Percentiles rank a stretch among this genome's conserved stretches.
Evolutionary conservation across 2,329 filamentous ascomycete species (phyloP).

Genomic region (Verticillium nubilum): DNA sequence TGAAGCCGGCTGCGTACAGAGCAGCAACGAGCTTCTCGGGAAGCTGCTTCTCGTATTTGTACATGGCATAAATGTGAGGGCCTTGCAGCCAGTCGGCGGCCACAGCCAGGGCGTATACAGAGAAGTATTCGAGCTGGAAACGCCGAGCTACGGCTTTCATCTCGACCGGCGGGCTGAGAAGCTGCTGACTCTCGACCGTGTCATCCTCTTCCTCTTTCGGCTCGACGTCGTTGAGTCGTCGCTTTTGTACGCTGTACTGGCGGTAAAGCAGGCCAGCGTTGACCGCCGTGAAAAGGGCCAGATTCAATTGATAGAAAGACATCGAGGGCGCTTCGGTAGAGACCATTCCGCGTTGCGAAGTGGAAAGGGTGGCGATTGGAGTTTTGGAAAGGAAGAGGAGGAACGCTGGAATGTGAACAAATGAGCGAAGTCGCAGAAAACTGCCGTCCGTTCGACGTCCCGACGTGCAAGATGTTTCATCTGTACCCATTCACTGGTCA

Average conservation of each 20-base stretch:
- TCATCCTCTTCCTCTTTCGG: constrained; percentile 5
- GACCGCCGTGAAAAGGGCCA: constrained; percentile 14
- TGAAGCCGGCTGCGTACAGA: constrained; percentile 41
- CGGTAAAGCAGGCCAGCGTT: constrained; percentile 18
- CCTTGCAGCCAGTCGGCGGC: constrained; percentile 32
- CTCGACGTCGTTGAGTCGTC: constrained; percentile 3
- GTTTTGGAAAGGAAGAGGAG: neutral
- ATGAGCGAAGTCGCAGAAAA: neutral
- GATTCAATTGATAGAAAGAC: constrained; percentile 18
- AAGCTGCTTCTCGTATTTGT: constrained; percentile 43
- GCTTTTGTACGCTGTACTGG: constrained; percentile 13
- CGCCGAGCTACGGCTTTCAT: constrained; percentile 7
- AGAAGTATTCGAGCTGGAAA: constrained; percentile 18
- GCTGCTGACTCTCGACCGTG: constrained; percentile 5
- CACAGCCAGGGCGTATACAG: constrained; percentile 22
- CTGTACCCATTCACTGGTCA: neutral
- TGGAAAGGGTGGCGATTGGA: neutral
- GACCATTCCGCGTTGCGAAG: neutral
- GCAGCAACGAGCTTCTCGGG: constrained; percentile 37
- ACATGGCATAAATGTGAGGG: constrained; percentile 45
- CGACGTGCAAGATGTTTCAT: neutral
- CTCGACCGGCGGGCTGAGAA: constrained; percentile 4
- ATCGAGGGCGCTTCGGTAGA: constrained; percentile 1
- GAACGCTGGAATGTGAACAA: neutral
- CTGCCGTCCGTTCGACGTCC: neutral